Conservation (phyloP, 139 green algal species). For the Dunaliella sp. region DNA sequence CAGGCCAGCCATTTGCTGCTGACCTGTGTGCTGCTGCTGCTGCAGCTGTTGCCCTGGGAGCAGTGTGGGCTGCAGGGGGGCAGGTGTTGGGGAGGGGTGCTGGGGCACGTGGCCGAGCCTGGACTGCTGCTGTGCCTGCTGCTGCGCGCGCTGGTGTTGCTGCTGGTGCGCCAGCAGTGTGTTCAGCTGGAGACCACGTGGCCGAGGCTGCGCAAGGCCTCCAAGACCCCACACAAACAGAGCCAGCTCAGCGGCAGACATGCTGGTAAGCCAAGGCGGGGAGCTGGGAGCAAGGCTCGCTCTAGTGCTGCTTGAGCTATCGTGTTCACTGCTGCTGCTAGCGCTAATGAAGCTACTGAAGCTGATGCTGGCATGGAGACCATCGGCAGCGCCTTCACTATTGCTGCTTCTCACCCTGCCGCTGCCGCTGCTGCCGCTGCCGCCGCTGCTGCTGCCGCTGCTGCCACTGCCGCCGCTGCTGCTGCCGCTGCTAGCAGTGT, state of each 20-base stretch:
- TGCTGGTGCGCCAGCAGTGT: no score
- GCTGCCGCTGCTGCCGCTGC: neutral
- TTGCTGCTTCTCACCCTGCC: neutral
- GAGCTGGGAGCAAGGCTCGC: neutral
- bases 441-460: neutral
- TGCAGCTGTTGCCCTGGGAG: neutral
- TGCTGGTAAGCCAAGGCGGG: neutral
- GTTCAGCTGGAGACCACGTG: no score
- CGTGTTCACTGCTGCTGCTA: no score
- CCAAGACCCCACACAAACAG: neutral
- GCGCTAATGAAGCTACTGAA: neutral
- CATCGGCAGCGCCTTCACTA: no score
- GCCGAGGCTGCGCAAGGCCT: no score
- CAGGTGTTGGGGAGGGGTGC: no score
- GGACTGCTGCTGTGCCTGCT: no score
- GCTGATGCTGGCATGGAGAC: neutral
- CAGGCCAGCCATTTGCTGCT: no score
- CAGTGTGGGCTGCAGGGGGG: no score
- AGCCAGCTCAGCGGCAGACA: neutral
- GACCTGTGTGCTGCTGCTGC: neutral
- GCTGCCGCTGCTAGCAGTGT: neutral
- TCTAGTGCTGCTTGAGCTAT: no score
- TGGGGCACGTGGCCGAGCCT: no score
- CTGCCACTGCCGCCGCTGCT: neutral
- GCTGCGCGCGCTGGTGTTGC: no score